Conservation (phyloP, 2,329 filamentous ascomycete species). For the Bipolaris sorokiniana region DNA sequence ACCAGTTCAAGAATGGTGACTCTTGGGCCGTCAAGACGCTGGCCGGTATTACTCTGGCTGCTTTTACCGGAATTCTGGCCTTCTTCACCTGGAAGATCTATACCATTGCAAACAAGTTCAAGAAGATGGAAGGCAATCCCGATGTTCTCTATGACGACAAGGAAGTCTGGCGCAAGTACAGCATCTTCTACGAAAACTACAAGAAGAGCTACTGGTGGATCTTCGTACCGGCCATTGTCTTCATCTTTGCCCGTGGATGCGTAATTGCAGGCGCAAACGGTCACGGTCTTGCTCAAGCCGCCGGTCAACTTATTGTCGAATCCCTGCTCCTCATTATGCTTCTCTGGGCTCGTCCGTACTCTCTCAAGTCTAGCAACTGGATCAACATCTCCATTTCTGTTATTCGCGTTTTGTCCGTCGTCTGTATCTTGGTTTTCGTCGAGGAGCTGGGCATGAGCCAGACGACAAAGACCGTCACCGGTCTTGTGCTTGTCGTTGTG, state of each 20-base stretch:
- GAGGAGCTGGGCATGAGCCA: slow-evolving; percentile 88
- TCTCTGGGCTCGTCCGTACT: slow-evolving; percentile 84
- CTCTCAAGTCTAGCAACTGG: slow-evolving; percentile 84
- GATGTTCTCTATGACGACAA: slow-evolving; percentile 84
- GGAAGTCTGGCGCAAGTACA: slow-evolving; percentile 92
- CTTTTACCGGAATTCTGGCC: slow-evolving; percentile 80
- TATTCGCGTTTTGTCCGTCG: slow-evolving; percentile 85
- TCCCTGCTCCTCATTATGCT: slow-evolving; percentile 77
- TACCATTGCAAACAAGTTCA: slow-evolving; percentile 74
- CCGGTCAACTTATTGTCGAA: slow-evolving; percentile 82
- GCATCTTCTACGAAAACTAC: slow-evolving; percentile 95
- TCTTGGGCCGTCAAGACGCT: slow-evolving; percentile 90
- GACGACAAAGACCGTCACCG: slow-evolving; percentile 92
- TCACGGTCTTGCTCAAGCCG: slow-evolving; percentile 80
- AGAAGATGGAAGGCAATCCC: slow-evolving; percentile 74
- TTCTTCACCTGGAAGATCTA: slow-evolving; percentile 89
- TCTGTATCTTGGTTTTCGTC: slow-evolving; percentile 90
- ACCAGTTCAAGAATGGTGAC: slow-evolving; percentile 91
- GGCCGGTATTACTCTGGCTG: slow-evolving; percentile 76
- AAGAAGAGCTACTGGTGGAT: slow-evolving; percentile 97
- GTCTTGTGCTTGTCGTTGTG: slow-evolving; percentile 90
- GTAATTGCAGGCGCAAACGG: slow-evolving; percentile 85
- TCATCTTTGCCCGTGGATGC: slow-evolving; percentile 88
- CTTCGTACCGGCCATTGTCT: slow-evolving; percentile 86
- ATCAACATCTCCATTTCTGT: slow-evolving; percentile 93